phyloP scores from a whole-genome alignment of 2,329 filamentous ascomycete genomes.

The Lithohypha guttulata region DNA sequence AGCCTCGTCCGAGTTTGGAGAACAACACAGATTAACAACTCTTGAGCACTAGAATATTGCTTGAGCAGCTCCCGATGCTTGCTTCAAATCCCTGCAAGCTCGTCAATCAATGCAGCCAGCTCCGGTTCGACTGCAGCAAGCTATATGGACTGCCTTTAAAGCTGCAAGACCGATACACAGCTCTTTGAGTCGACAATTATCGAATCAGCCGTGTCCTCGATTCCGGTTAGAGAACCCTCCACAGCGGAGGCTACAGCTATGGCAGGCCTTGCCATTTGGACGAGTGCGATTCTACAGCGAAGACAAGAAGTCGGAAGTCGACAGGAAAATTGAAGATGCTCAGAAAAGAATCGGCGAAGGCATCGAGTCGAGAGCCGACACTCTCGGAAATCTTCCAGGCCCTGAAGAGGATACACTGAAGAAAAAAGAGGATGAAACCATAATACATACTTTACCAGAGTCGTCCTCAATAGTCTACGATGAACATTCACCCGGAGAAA shows the following conservation, averaged over 20 bases:
- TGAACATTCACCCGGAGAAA: constrained; percentile 7
- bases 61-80: constrained; percentile 6
- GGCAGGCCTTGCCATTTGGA: background rate
- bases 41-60: too few relatives aligned
- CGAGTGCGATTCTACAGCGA: constrained; percentile 21
- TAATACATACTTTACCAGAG: constrained; percentile 20
- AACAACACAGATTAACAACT: too few relatives aligned
- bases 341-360: constrained; percentile 17
- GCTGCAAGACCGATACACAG: constrained; percentile 18
- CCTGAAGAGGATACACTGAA: constrained; percentile 13
- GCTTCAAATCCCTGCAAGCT: background rate
- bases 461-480: constrained; percentile 19
- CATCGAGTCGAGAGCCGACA: constrained; percentile 17
- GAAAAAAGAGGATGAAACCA: constrained; percentile 16
- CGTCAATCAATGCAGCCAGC: constrained; percentile 20
- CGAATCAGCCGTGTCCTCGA: background rate
- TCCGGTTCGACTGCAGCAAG: constrained; percentile 21
- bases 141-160: constrained; percentile 22
- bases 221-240: background rate
- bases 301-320: constrained; percentile 13
- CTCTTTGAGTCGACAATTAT: constrained; percentile 4
- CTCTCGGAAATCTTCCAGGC: constrained; percentile 3
- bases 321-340: constrained; percentile 17
- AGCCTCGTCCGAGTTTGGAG: too few relatives aligned
- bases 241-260: background rate